Conservation (phyloP, 78 protist genomes). For the Speleostelium caveatum region DNA sequence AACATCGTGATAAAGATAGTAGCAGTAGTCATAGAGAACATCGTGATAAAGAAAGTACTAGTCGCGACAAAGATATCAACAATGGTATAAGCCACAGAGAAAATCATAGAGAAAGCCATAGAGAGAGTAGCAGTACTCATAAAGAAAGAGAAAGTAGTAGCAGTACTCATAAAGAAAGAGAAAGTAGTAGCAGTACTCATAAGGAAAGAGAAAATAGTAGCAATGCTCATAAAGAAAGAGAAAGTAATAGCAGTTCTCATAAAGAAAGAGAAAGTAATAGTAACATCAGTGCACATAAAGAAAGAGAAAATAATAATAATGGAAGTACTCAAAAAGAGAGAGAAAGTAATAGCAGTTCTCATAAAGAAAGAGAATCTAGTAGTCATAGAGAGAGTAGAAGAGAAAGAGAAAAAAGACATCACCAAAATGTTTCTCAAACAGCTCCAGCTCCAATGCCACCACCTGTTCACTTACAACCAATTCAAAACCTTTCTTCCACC, state of each 20-base stretch:
- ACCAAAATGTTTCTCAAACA: too few relatives aligned
- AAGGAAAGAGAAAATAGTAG: too few relatives aligned
- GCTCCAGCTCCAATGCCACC: too few relatives aligned
- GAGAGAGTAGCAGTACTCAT: too few relatives aligned
- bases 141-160: too few relatives aligned
- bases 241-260: too few relatives aligned
- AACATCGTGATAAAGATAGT: neutral
- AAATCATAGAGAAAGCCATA: too few relatives aligned
- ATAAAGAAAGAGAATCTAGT: neutral
- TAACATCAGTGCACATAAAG: neutral
- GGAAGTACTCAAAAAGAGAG: neutral
- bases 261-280: neutral
- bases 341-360: neutral
- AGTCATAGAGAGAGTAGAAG: neutral
- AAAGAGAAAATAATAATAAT: neutral
- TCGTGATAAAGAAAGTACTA: neutral
- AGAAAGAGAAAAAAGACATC: neutral
- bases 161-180: too few relatives aligned
- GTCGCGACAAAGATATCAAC: too few relatives aligned
- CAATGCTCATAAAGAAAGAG: too few relatives aligned
- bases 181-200: too few relatives aligned
- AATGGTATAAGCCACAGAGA: too few relatives aligned
- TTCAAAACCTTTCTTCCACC: neutral
- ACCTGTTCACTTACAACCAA: neutral
- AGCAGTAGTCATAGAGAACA: conserved; percentile 8